Percentiles rank a stretch among this genome's conserved stretches.
Evolutionary conservation across 2,329 filamentous ascomycete genomes (phyloP).

Genomic region (Aureobasidium sp.): DNA sequence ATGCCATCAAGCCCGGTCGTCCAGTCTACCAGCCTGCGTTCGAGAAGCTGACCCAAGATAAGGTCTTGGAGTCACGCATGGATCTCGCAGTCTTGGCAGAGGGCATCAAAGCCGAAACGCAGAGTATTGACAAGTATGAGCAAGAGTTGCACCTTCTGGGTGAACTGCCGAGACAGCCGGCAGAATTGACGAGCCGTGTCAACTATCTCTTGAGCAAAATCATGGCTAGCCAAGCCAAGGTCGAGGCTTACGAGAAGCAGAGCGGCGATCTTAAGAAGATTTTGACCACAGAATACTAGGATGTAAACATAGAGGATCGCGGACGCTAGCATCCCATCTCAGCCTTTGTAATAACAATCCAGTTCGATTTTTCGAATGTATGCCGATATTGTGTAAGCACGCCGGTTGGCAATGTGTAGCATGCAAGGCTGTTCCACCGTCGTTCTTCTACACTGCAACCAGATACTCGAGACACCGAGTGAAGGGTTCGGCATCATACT

Average conservation of each 20-base stretch:
- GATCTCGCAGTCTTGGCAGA: conserved; percentile 61
- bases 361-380: neutral
- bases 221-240: conserved; percentile 64
- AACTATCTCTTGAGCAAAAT: conserved; percentile 70
- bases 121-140: conserved; percentile 72
- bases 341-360: neutral
- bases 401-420: neutral
- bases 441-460: neutral
- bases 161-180: conserved; percentile 61
- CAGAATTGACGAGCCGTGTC: conserved; percentile 59
- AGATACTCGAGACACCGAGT: neutral
- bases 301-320: neutral
- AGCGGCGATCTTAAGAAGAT: conserved; percentile 66
- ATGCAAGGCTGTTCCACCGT: no score
- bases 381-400: neutral
- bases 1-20: conserved; percentile 69
- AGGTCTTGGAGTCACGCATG: conserved; percentile 65
- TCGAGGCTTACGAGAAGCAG: conserved; percentile 66
- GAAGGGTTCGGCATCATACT: neutral
- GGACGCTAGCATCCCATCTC: neutral
- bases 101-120: conserved; percentile 63
- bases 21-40: conserved; percentile 86
- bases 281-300: conserved; percentile 47
- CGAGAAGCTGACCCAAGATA: conserved; percentile 60
- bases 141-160: conserved; percentile 67